These are phyloP conservation scores for Diplocarpon mali DNA, from an alignment of 2,329 filamentous ascomycete species.

Conservation along the genomic window DNA sequence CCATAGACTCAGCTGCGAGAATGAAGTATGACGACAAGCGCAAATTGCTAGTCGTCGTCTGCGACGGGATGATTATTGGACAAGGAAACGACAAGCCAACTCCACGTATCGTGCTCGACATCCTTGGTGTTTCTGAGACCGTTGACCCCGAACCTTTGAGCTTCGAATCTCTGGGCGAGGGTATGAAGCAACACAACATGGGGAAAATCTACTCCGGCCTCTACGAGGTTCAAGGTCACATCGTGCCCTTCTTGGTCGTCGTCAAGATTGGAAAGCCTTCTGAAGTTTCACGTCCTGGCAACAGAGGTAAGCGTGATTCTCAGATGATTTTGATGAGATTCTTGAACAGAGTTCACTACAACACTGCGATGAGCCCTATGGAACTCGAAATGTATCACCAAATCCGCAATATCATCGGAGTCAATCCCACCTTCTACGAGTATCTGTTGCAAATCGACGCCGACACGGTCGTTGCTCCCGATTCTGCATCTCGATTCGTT, in stretches of 20 bases:
- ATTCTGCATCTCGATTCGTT: conserved; percentile 87
- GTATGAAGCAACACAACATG: conserved; percentile 98
- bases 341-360: conserved; percentile 98
- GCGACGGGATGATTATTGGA: conserved; percentile 98
- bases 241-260: conserved; percentile 92
- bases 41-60: conserved; percentile 84
- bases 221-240: conserved; percentile 95
- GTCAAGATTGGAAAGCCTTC: conserved; percentile 88
- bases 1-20: conserved; percentile 87
- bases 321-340: conserved; percentile 99
- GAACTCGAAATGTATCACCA: conserved; percentile 98
- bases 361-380: conserved; percentile 86
- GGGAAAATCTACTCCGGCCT: conserved; percentile 96
- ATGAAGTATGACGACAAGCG: conserved; percentile 99
- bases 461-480: conserved; percentile 83
- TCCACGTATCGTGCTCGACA: conserved; percentile 90
- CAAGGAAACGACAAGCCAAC: conserved; percentile 96
- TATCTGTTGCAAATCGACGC: conserved; percentile 95
- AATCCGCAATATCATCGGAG: conserved; percentile 95
- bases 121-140: conserved; percentile 85
- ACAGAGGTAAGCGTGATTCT: conserved; percentile 98
- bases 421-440: conserved; percentile 97
- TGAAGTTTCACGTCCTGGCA: conserved; percentile 69
- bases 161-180: conserved; percentile 93
- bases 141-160: conserved; percentile 92